Conservation (phyloP, 2,329 filamentous ascomycete genomes). For the Pseudogymnoascus sp. region DNA sequence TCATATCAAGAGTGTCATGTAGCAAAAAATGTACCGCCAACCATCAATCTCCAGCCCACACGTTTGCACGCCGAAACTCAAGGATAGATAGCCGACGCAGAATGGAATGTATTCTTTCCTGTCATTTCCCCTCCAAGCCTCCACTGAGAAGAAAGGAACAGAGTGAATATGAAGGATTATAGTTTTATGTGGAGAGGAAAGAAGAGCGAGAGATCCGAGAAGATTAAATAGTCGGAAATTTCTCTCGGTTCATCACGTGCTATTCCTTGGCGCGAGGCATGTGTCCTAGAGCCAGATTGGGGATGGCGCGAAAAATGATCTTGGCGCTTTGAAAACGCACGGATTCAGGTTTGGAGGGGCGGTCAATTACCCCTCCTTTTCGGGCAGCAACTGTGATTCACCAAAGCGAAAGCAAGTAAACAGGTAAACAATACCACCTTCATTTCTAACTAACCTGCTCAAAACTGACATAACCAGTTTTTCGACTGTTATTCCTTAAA, state of each 20-base stretch:
- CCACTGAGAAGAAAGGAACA: conserved; percentile 44
- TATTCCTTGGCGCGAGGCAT: background rate
- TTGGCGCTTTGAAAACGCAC: conserved; percentile 7
- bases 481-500: background rate
- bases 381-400: conserved; percentile 10
- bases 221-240: conserved; percentile 8
- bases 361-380: conserved; percentile 11
- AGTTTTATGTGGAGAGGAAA: conserved; percentile 37
- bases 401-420: conserved; percentile 3
- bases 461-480: background rate
- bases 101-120: conserved; percentile 46
- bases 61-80: conserved; percentile 35
- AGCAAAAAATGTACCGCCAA: conserved; percentile 8
- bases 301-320: conserved; percentile 6
- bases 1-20: background rate
- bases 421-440: conserved; percentile 9
- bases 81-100: conserved; percentile 50
- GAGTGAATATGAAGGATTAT: conserved; percentile 59
- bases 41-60: conserved; percentile 19
- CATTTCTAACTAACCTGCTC: background rate
- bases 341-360: conserved; percentile 8
- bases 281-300: background rate
- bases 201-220: conserved; percentile 20
- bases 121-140: conserved; percentile 61
- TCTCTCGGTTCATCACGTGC: background rate